Base-by-base conservation (phyloP, 1,139 yeast species). In the Saccharomyces uvarum region DNA sequence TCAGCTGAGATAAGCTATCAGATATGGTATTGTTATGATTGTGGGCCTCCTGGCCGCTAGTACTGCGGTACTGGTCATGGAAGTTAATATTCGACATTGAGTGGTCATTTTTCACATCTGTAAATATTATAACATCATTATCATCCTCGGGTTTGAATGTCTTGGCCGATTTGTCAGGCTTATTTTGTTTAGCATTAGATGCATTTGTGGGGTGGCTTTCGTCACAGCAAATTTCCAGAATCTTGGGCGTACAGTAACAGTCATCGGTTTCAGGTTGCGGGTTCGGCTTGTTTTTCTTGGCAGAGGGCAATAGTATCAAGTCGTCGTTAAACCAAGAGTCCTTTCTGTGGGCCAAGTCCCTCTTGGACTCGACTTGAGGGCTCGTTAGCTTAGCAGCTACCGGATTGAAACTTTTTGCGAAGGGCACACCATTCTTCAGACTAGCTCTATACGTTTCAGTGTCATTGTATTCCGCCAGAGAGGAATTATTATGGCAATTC, bases 181-280 rank as follows among this genome's bases (percentile, higher is more conserved):
- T 8, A 3, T 19, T 27, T 6, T 21, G 27, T 4, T 41, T 27
- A 14, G 48, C 19, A 31, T 46, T 21, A 26, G 42, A 11, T 4
- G 27, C 16, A 4, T 16, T 19, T 33, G n/a, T 41, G 21, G 52
- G 52, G 56, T 71, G 74, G 9, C 64, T 61, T 38, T 64, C 62
- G 33, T 72, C 75, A 61, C 76, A 74, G 53, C 76, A 73, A 1
- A 73, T 65, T 57, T 73, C 76, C 48, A 74, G 61, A 21, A 72
- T 61, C 56, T 69, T 70, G 0, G 76, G 76, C 51, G 64, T 65
- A 56, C 75, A 72, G 29, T 64, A 57, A 44, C 63, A 59, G 14
- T 58, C 55, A 19, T 56, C 57, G 26, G 53, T 53, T 11, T 48
- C 53, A 16, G 44, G 6, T 11, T 9, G 44, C 11, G 44, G 24